phyloP scores from a whole-genome alignment of 176 grass and related monocot genomes.

The Rhynchospora breviuscula region DNA sequence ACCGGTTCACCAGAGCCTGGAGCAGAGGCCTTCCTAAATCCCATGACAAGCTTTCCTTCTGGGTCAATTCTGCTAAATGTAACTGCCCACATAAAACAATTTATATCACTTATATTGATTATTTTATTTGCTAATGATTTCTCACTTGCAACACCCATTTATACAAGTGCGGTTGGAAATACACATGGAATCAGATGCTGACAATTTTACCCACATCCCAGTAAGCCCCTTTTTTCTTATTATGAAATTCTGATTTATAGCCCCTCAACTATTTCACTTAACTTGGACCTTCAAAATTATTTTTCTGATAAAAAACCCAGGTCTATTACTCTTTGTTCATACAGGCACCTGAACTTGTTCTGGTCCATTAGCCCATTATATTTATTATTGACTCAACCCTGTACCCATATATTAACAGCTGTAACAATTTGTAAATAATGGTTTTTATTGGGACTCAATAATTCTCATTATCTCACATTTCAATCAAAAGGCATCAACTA shows the following conservation, averaged over 20 bases:
- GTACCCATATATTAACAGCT: background rate
- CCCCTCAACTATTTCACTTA: background rate
- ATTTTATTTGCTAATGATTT: background rate
- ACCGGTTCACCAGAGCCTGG: constrained; percentile 63
- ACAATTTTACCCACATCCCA: background rate
- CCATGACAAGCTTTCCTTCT: constrained; percentile 95
- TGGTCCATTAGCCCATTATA: background rate
- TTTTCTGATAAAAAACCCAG: background rate
- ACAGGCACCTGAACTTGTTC: background rate
- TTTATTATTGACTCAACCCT: background rate
- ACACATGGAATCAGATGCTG: background rate
- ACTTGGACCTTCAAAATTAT: background rate
- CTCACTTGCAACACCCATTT: background rate
- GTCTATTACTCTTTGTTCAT: too few species aligned
- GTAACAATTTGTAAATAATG: background rate
- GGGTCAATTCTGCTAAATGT: constrained; percentile 95
- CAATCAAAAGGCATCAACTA: background rate
- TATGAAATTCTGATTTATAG: background rate
- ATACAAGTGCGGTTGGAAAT: background rate
- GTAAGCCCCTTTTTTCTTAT: background rate
- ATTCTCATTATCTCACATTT: background rate
- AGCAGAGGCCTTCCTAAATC: constrained; percentile 80
- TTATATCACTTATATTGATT: background rate
- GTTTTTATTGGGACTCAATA: background rate
- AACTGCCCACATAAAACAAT: constrained; percentile 40